Base-by-base conservation (phyloP, 352 stramenopile species). In the Phytopythium mirpurense region DNA sequence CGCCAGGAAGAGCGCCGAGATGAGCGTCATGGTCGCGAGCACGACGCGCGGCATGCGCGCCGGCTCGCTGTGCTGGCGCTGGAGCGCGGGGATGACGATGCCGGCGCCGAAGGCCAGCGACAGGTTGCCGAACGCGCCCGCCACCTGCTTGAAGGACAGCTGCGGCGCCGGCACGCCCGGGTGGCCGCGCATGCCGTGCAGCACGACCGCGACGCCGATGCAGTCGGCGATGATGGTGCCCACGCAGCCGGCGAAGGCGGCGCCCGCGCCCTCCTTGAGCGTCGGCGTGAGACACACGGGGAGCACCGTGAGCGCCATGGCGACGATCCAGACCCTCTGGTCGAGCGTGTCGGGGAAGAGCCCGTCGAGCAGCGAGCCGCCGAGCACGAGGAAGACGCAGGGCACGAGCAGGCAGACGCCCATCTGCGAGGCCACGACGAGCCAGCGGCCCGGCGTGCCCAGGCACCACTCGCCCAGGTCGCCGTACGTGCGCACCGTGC, bases 401-500 rank as follows among this genome's bases (percentile, higher is more conserved):
- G 69, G 66, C 0, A 68, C 32, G 15, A 73, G 44, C 21, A 74
- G 34, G 43, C 70, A 80, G 10, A 56, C 50, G 24, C 34, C 50
- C 54, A 72, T 70, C 26, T 71, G 64, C 12, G 63, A 65, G 18
- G 71, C 35, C 12, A 72, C 44, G 4, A 66, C 56, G 15, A 72
- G 40, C 31, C 63, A 83, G 9, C 72, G 54, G 3, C 67, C 70
- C 26, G 42, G 16, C n/a, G 66, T 68, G 23, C 70, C 72, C 52
- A 80, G 63, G 43, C 57, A 62, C 63, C 71, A 83, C 42, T 83
- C 68, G 55, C 72, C 72, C n/a, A 83, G 55, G 46, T 83, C 72
- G 9, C 67, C 64, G 36, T 63, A 78, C 27, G 72, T 83, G 42
- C 67, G 66, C 18, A 80, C 65, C 31, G 51, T 54, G 24, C 51